phyloP scores from a whole-genome alignment of 257 asterid species.

The Solanum appendiculatum region DNA sequence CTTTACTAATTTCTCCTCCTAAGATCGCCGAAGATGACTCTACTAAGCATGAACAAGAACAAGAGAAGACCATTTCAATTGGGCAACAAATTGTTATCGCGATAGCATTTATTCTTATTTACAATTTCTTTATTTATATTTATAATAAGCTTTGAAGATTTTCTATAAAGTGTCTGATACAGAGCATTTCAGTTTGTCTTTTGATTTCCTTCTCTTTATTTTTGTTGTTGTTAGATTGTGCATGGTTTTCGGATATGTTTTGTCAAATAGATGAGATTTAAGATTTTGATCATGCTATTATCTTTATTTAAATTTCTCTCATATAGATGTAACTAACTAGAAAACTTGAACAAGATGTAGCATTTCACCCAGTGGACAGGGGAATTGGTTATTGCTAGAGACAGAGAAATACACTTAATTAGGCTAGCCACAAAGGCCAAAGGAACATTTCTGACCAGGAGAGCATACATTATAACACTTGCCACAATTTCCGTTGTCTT shows the following conservation, averaged over 20 bases:
- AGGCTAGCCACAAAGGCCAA: background rate
- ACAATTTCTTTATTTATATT: slow-evolving; percentile 25
- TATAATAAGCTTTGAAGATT: slow-evolving; percentile 13
- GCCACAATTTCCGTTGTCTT: slow-evolving; percentile 1
- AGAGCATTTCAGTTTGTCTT: background rate
- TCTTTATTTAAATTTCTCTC: background rate
- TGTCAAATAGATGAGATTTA: background rate
- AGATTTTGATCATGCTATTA: background rate
- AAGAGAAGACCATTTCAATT: slow-evolving; percentile 33
- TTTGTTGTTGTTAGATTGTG: background rate
- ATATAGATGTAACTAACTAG: background rate
- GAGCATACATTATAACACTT: background rate
- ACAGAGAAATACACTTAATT: background rate
- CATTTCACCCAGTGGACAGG: background rate
- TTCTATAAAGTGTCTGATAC: background rate
- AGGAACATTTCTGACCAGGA: background rate
- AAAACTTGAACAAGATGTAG: background rate
- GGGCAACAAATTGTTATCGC: slow-evolving; percentile 39
- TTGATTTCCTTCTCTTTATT: background rate
- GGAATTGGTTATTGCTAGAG: background rate
- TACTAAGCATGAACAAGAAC: slow-evolving; percentile 1
- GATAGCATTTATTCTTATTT: slow-evolving; percentile 26
- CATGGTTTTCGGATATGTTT: background rate
- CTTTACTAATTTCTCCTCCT: slow-evolving; percentile 45
- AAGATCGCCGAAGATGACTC: background rate